These are phyloP conservation scores for Psophocarpus tetragonolobus DNA, from an alignment of 306 rosid genomes.

Conservation along the genomic window DNA sequence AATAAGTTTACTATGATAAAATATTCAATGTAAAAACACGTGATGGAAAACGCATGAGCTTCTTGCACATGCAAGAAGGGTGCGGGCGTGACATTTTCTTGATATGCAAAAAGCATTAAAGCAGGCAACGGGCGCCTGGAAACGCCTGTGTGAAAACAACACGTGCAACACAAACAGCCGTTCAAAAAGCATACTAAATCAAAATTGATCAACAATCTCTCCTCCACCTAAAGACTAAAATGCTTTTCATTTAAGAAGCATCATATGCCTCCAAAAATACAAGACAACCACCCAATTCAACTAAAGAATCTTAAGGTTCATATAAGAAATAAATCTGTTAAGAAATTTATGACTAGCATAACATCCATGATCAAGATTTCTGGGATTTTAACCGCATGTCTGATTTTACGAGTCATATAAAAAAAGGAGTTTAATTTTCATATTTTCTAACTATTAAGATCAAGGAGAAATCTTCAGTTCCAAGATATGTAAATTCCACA, in stretches of 20 bases:
- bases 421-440: constrained; percentile 14
- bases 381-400: neutral
- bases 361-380: neutral
- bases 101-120: neutral
- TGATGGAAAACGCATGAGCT: constrained; percentile 7
- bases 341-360: neutral
- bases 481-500: constrained; percentile 19
- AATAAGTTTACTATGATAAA: neutral
- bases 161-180: neutral
- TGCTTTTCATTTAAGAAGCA: constrained; percentile 10
- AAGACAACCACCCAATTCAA: constrained; percentile 30
- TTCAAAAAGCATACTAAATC: constrained; percentile 6
- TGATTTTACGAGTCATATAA: neutral
- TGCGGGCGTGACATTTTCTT: neutral
- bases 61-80: neutral
- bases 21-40: neutral
- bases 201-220: constrained; percentile 13
- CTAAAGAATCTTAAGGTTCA: constrained; percentile 11
- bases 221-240: constrained; percentile 7
- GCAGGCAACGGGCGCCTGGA: neutral
- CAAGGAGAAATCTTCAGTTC: neutral
- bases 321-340: neutral
- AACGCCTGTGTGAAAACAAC: neutral
- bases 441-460: constrained; percentile 24
- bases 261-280: constrained; percentile 14